Conservation (phyloP, 768 basidiomycete species). For the Astraeus odoratus region DNA sequence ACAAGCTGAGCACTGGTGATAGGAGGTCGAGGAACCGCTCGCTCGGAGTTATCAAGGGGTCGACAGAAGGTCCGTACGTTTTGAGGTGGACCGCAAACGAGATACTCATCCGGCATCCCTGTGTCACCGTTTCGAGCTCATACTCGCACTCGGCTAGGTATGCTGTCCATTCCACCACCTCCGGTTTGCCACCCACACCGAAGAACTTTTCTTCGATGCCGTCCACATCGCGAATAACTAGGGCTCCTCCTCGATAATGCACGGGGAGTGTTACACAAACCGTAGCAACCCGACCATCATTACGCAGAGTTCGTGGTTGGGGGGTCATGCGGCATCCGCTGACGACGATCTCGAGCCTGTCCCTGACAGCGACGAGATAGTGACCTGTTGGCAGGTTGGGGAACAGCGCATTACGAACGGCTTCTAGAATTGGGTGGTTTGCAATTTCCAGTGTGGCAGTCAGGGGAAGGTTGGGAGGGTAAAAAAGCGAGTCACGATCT, state of each 20-base stretch:
- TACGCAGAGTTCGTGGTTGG: constrained; percentile 46
- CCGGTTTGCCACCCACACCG: constrained; percentile 53
- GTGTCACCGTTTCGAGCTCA: constrained; percentile 63
- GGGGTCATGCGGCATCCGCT: constrained; percentile 52
- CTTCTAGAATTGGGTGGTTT: constrained; percentile 77
- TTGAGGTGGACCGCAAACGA: constrained; percentile 68
- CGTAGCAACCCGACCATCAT: constrained; percentile 68
- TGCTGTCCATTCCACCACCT: constrained; percentile 73
- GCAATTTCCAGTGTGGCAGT: constrained; percentile 74
- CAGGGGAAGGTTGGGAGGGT: constrained; percentile 64
- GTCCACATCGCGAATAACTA: constrained; percentile 51
- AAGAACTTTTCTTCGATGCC: constrained; percentile 56
- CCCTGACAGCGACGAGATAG: constrained; percentile 60
- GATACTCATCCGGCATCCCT: constrained; percentile 62
- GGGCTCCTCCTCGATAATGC: constrained; percentile 61
- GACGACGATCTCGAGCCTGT: constrained; percentile 63
- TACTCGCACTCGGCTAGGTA: constrained; percentile 70
- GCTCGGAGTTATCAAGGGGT: constrained; percentile 66
- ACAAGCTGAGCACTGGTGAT: constrained; percentile 64
- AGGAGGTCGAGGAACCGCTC: constrained; percentile 67
- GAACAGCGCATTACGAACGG: constrained; percentile 65
- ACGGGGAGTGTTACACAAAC: constrained; percentile 69
- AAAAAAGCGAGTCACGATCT: constrained; percentile 63
- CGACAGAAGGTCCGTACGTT: constrained; percentile 56
- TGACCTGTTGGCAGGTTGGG: constrained; percentile 62